These are phyloP conservation scores for Coniochaeta sp. DNA, from an alignment of 2,329 filamentous ascomycete species.

Conservation along the genomic window DNA sequence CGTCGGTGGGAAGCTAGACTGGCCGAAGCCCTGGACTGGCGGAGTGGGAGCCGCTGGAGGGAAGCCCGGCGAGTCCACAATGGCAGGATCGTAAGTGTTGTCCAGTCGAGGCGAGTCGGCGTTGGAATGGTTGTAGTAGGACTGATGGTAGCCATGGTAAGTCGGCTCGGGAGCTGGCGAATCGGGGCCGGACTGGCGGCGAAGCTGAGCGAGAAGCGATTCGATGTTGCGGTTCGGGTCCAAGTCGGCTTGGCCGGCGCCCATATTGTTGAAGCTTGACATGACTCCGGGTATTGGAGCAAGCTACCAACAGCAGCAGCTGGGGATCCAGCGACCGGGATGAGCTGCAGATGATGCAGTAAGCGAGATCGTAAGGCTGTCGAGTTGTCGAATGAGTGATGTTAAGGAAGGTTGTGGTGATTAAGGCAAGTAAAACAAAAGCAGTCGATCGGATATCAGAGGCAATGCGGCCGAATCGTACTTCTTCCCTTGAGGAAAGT, in stretches of 20 bases:
- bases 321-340: background rate
- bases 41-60: slow-evolving; percentile 38
- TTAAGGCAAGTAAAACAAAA: no score
- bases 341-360: background rate
- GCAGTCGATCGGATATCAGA: no score
- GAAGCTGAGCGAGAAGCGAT: slow-evolving; percentile 33
- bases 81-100: slow-evolving; percentile 11
- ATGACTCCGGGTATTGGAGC: background rate
- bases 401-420: no score
- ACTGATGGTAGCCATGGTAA: slow-evolving; percentile 18
- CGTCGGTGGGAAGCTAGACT: slow-evolving; percentile 30
- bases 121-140: slow-evolving; percentile 14
- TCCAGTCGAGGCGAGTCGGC: slow-evolving; percentile 16
- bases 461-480: no score
- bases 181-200: slow-evolving; percentile 23
- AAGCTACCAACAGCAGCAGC: background rate
- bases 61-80: slow-evolving; percentile 21
- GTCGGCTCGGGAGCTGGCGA: slow-evolving; percentile 10
- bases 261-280: slow-evolving; percentile 1
- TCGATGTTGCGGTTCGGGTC: slow-evolving; percentile 28
- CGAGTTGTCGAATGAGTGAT: no score
- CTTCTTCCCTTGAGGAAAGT: background rate
- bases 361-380: background rate
- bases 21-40: slow-evolving; percentile 29
- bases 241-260: background rate